These are phyloP conservation scores for Didymosphaeria variabile DNA, from an alignment of 2,329 filamentous ascomycete genomes.

Conservation along the genomic window DNA sequence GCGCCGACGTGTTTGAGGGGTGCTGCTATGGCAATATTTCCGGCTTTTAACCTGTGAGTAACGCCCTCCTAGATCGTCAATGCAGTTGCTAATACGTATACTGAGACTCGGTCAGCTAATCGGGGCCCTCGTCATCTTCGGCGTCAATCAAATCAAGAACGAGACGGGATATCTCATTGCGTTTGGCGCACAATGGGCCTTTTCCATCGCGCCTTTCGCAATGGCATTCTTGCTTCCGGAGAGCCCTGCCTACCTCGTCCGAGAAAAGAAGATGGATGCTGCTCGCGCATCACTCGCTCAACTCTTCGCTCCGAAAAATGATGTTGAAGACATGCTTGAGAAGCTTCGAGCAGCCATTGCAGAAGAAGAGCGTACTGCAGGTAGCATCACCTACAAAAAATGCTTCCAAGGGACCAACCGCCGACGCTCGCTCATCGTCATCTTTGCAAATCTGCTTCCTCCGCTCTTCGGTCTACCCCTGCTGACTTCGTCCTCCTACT, in stretches of 20 bases:
- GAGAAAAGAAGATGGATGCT: conserved; percentile 46
- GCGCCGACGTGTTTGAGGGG: conserved; percentile 53
- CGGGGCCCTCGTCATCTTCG: conserved; percentile 54
- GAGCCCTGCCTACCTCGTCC: conserved; percentile 57
- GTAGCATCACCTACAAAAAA: conserved; percentile 36
- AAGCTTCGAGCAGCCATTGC: conserved; percentile 23
- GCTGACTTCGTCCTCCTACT: conserved; percentile 55
- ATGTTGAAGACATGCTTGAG: conserved; percentile 38
- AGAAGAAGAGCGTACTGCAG: conserved; percentile 55
- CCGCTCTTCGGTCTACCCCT: conserved; percentile 58
- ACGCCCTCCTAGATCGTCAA: not conserved
- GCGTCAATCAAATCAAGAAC: conserved; percentile 26
- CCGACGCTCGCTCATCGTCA: conserved; percentile 28
- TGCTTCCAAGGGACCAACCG: conserved; percentile 22
- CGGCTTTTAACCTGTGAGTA: conserved; percentile 52
- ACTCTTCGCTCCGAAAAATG: conserved; percentile 52
- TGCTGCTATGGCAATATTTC: conserved; percentile 54
- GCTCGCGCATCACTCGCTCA: conserved; percentile 56
- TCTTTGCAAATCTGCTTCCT: conserved; percentile 55
- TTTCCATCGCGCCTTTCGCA: conserved; percentile 49
- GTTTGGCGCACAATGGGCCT: conserved; percentile 54
- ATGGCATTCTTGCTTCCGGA: conserved; percentile 57
- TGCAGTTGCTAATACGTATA: not conserved
- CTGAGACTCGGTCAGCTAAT: conserved; percentile 52
- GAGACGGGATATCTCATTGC: conserved; percentile 45